phyloP scores from a whole-genome alignment of 2,329 filamentous ascomycete species.

The Microdochium paspali region DNA sequence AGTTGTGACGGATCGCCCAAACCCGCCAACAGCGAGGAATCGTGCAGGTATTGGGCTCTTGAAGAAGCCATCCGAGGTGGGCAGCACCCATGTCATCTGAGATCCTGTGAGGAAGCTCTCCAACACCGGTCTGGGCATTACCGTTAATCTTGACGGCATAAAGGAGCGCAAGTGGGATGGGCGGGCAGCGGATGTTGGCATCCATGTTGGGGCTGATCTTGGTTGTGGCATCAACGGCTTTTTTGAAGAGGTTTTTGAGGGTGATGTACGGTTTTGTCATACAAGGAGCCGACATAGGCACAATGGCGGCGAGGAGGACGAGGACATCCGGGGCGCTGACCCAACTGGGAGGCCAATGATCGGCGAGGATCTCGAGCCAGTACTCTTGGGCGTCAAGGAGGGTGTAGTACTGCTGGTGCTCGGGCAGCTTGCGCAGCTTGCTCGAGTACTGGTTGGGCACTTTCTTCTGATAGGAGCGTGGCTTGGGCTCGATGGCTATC shows the following conservation, averaged over 20 bases:
- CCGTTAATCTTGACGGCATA: neutral
- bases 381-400: neutral
- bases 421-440: neutral
- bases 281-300: neutral
- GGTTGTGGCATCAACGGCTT: neutral
- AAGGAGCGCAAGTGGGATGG: neutral
- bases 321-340: neutral
- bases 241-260: neutral
- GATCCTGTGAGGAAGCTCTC: neutral
- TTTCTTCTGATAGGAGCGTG: neutral
- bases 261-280: neutral
- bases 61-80: neutral
- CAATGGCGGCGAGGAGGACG: neutral
- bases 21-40: neutral
- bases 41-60: neutral
- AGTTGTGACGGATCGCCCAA: neutral
- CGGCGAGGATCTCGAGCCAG: neutral
- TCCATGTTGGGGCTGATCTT: neutral
- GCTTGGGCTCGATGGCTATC: neutral
- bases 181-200: neutral
- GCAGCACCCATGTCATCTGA: neutral
- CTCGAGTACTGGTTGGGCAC: neutral
- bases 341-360: neutral
- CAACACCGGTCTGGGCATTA: neutral
- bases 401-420: neutral